Evolutionary conservation across 106 monocot species (phyloP).

Genomic region (Alisma plantagoaquatica): DNA sequence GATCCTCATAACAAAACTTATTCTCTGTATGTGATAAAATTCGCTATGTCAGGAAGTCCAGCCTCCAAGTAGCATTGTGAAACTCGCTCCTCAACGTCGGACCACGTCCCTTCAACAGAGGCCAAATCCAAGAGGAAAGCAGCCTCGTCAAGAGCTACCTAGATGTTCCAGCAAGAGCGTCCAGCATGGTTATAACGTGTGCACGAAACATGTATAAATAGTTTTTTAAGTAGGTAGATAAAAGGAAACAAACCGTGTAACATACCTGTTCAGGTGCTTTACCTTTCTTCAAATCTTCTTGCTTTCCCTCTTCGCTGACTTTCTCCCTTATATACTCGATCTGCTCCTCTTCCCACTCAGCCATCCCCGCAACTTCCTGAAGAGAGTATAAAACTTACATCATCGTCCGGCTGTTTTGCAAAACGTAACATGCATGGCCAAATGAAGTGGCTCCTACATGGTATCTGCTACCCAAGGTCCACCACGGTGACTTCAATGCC

Average conservation of each 20-base stretch:
- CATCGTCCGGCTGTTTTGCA: too few relatives aligned
- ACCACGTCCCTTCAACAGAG: constrained; percentile 83
- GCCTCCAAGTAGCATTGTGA: constrained; percentile 76
- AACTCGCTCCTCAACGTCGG: constrained; percentile 47
- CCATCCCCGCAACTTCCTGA: constrained; percentile 78
- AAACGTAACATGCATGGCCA: too few relatives aligned
- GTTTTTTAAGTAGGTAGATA: background rate
- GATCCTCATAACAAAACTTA: constrained; percentile 18
- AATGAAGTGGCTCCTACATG: constrained; percentile 41
- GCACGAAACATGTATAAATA: too few relatives aligned
- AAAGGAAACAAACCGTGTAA: background rate
- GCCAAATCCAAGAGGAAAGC: constrained; percentile 94
- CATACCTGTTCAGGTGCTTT: constrained; percentile 83
- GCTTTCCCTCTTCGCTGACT: constrained; percentile 75
- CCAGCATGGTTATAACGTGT: too few relatives aligned
- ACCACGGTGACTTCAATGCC: constrained; percentile 94
- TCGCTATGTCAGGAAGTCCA: constrained; percentile 72
- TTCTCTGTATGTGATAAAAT: constrained; percentile 59
- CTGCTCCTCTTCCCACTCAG: constrained; percentile 94
- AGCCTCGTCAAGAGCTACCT: constrained; percentile 96
- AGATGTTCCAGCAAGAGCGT: background rate
- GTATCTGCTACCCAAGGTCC: constrained; percentile 87
- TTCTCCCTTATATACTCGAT: constrained; percentile 92
- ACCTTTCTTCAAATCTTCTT: constrained; percentile 88
- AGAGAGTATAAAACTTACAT: background rate